A percentile compares a stretch with the other conserved stretches of the same genome.
Evolutionary conservation across 495 filamentous ascomycete genomes (phyloP).

Genomic region (Trichoderma reesei): DNA sequence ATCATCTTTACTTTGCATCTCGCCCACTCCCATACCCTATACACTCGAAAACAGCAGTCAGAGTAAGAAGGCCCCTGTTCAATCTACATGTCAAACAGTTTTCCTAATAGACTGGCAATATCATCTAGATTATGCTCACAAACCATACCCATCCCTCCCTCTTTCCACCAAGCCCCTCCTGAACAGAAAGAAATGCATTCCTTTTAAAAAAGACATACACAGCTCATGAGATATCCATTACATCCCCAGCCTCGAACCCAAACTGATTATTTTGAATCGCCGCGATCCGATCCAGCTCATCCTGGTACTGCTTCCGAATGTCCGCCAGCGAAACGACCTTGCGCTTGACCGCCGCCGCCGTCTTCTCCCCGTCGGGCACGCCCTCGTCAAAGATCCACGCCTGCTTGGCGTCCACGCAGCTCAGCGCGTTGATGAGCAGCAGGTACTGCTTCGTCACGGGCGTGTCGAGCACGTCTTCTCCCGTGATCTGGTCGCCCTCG

Average conservation of each 20-base stretch:
- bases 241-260: slow-evolving; percentile 38
- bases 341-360: slow-evolving; percentile 29
- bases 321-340: slow-evolving; percentile 73
- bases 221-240: slow-evolving; percentile 34
- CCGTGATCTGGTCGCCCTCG: slow-evolving; percentile 35
- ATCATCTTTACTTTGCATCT: background rate
- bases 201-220: background rate
- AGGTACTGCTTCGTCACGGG: slow-evolving; percentile 62
- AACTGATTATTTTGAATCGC: slow-evolving; percentile 51
- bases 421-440: slow-evolving; percentile 77
- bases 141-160: background rate
- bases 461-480: slow-evolving; percentile 44
- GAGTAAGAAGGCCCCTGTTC: too few species aligned
- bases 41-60: too few species aligned
- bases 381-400: slow-evolving; percentile 55
- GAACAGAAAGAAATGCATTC: background rate
- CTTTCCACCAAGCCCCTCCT: background rate
- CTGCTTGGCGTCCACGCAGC: slow-evolving; percentile 70
- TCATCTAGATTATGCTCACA: background rate
- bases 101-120: too few species aligned
- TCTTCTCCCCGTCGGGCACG: slow-evolving; percentile 15
- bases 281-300: slow-evolving; percentile 69
- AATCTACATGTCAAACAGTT: background rate
- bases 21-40: too few species aligned
- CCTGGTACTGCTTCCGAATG: slow-evolving; percentile 73